Evolutionary conservation across 208 protist species (phyloP).

Genomic region (Trypanosoma cruzi): DNA sequence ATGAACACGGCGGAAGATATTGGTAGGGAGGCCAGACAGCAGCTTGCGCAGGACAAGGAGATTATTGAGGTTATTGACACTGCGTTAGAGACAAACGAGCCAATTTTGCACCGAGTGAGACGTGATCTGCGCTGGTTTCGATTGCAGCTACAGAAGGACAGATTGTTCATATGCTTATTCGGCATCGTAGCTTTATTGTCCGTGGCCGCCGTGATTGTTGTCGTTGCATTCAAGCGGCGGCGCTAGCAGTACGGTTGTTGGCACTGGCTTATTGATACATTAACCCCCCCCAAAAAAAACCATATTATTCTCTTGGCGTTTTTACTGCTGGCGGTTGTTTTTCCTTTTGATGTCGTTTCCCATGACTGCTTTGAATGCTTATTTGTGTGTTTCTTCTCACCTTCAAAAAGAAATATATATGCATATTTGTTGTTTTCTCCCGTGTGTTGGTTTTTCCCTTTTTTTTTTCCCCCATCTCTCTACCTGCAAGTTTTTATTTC

Average conservation of each 20-base stretch:
- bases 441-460: no score
- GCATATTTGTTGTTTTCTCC: no score
- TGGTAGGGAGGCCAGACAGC: slow-evolving; percentile 1
- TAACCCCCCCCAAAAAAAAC: no score
- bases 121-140: slow-evolving; percentile 14
- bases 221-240: slow-evolving; percentile 1
- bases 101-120: slow-evolving; percentile 1
- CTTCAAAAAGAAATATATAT: no score
- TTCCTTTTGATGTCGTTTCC: no score
- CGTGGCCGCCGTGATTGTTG: slow-evolving; percentile 19
- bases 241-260: background rate
- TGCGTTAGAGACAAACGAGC: slow-evolving; percentile 9
- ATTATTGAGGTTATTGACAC: slow-evolving; percentile 26
- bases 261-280: no score
- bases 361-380: no score
- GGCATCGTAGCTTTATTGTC: slow-evolving; percentile 6
- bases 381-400: no score
- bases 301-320: no score
- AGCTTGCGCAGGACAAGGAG: slow-evolving; percentile 7
- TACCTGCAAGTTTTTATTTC: slow-evolving; percentile 12
- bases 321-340: no score
- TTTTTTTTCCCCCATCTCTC: no score
- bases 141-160: slow-evolving; percentile 19
- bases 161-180: slow-evolving; percentile 14
- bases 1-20: slow-evolving; percentile 18